Base-by-base conservation (phyloP, 2,329 filamentous ascomycete genomes). In the Penicillium nordicum region DNA sequence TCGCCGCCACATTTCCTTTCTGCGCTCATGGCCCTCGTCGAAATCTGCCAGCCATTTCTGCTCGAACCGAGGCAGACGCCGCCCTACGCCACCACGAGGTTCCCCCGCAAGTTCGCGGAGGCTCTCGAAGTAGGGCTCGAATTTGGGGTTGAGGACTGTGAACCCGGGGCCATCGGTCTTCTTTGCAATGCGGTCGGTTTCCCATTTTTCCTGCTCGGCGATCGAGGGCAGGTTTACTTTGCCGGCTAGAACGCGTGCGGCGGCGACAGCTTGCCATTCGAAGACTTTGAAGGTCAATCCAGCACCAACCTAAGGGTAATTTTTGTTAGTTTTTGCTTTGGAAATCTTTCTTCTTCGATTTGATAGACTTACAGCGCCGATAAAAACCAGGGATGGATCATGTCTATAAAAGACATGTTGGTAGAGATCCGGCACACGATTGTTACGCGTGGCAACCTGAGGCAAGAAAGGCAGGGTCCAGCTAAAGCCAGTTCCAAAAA, bases 401-500 rank as follows among this genome's bases (percentile, higher is more conserved):
- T 59, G 59, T 40, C 63, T 65, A n/a, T 72, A 67, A 45, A 75
- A 75, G 3, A 75, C 60, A 56, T 75, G 73, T 46, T 72, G 65
- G 54, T 74, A 75, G 18, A 74, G 52, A 57, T 72, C 69, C 1
- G 67, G 68, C 0, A 74, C 63, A 1, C 69, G 66, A 16, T 74
- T 73, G 46, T 74, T 73, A 11, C 64, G 58, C 2, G 66, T 69
- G 8, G 62, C 27, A 0, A 87, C 74, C 1, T 77, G 66, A 0
- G 82, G 82, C 0, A 87, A 67, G 65, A 87, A 88, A 0, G 84
- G 85, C 0, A 88, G 67, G 0, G 82, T 84, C 84, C 84, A 88
- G 27, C 76, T 80, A 67, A 87, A 88, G 0, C 86, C 86, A 0
- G 86, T 89, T 23, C 84, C 85, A 57, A 88, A 86, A 60, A 89